phyloP scores from a whole-genome alignment of 2,329 filamentous ascomycete species.

The Davidsoniella eucalypti region DNA sequence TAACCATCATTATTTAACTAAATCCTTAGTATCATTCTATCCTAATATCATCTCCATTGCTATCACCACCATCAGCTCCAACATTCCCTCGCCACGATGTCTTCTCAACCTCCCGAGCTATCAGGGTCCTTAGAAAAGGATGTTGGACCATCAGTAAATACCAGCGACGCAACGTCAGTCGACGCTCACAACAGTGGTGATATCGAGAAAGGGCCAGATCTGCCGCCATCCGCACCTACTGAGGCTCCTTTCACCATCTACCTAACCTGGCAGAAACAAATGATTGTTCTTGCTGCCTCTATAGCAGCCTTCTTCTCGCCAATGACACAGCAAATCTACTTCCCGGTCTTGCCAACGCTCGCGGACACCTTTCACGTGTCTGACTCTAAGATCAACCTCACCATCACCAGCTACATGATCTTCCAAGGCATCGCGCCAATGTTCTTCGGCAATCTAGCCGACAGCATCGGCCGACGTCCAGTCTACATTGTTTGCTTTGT shows the following conservation, averaged over 20 bases:
- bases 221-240: too few species aligned
- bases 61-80: background rate
- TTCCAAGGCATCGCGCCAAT: conserved; percentile 43
- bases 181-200: too few species aligned
- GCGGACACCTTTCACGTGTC: conserved; percentile 30
- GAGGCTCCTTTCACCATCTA: conserved; percentile 22
- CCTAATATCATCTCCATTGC: background rate
- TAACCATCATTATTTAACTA: background rate
- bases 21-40: background rate
- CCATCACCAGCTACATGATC: conserved; percentile 39
- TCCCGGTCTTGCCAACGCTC: conserved; percentile 34
- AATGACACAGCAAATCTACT: conserved; percentile 34
- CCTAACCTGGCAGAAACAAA: conserved; percentile 24
- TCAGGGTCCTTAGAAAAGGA: too few species aligned
- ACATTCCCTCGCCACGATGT: background rate
- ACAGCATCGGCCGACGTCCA: conserved; percentile 35
- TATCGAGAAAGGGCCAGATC: background rate
- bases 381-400: conserved; percentile 29
- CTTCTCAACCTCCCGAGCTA: too few species aligned
- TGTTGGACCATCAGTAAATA: too few species aligned
- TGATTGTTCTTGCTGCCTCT: conserved; percentile 25
- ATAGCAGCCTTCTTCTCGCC: conserved; percentile 29
- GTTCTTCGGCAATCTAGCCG: conserved; percentile 39
- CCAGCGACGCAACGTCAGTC: too few species aligned
- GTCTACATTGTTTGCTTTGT: conserved; percentile 36